Base-by-base conservation (phyloP, 2,329 filamentous ascomycete species). In the Bipolaris gigantea region DNA sequence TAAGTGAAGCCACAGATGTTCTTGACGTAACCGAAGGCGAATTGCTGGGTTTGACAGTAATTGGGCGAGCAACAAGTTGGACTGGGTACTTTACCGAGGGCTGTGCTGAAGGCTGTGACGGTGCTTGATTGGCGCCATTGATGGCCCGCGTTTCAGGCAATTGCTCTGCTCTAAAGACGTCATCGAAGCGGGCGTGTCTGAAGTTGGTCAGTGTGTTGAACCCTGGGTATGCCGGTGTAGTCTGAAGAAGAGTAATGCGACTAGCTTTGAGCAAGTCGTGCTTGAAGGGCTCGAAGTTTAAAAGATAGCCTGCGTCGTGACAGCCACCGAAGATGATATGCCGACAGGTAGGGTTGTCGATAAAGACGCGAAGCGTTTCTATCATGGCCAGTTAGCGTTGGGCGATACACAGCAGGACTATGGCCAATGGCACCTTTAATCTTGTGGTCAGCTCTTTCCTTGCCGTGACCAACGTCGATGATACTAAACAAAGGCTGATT, bases 301-400 rank as follows among this genome's bases (percentile, higher is more conserved):
- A 69, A 30, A 80, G 70, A 54, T 77, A 79, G 30, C 77, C 78
- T 39, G 76, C 75, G 62, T 80, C 78, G 51, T 78, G 76, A 55
- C 76, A 78, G 7, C 77, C 77, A 18, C 76, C 77, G 55, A 80
- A 80, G 59, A 79, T 73, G 61, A 80, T 75, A 52, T 78, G 76
- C 53, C 75, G 76, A 66, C 76, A 79, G 36, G 79, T 77, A 15
- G 74, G 67, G 51, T 78, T 79, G 38, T 74, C 71, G 55, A 78
- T 68, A 65, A 77, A 79, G 2, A 78, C 72, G 40, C 77, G 73
- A 46, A 80, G 71, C 60, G 75, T 79, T 70, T 80, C 77, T 70
- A 60, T 16, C 2, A 11, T 7, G 2, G 9, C 11, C 16, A 5
- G 32, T 69, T 16, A 68, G 56, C n/a, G 48, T 8, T 8, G 7